These are phyloP conservation scores for Fomitopsis palustris DNA, from an alignment of 1,284 basidiomycete genomes.

Conservation along the genomic window DNA sequence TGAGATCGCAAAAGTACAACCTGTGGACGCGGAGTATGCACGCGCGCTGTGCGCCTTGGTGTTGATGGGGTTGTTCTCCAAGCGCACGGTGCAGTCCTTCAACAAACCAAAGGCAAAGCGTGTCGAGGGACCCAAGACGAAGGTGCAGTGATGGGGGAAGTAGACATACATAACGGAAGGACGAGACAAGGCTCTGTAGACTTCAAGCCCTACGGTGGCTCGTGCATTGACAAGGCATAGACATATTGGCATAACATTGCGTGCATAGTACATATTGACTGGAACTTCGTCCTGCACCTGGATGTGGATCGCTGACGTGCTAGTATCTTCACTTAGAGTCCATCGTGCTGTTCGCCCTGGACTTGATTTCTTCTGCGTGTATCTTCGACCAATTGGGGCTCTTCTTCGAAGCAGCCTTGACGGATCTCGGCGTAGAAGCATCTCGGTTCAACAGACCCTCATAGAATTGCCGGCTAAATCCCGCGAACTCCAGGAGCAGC, in stretches of 20 bases:
- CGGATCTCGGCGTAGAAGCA: not conserved
- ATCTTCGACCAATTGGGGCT: not conserved
- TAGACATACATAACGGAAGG: not conserved
- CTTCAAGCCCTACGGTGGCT: not conserved
- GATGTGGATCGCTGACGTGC: not conserved
- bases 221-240: not conserved
- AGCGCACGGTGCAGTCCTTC: conserved; percentile 58
- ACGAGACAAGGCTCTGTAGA: not conserved
- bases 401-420: not conserved
- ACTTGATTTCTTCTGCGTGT: not conserved
- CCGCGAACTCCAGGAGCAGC: not conserved
- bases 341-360: not conserved
- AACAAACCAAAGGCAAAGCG: conserved; percentile 18
- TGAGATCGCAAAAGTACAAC: conserved; percentile 32
- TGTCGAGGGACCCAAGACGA: conserved; percentile 16
- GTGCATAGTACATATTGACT: not conserved
- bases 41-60: conserved; percentile 64
- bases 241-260: not conserved
- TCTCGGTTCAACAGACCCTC: not conserved
- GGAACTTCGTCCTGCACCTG: not conserved
- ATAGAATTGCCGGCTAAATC: not conserved
- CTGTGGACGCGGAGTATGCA: conserved; percentile 57
- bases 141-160: conserved; percentile 13
- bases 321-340: not conserved
- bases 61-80: conserved; percentile 53